Evolutionary conservation across 2,329 filamentous ascomycete genomes (phyloP), one percentile per base, ranked within the genome.

Genomic region (Nemania sp.): DNA sequence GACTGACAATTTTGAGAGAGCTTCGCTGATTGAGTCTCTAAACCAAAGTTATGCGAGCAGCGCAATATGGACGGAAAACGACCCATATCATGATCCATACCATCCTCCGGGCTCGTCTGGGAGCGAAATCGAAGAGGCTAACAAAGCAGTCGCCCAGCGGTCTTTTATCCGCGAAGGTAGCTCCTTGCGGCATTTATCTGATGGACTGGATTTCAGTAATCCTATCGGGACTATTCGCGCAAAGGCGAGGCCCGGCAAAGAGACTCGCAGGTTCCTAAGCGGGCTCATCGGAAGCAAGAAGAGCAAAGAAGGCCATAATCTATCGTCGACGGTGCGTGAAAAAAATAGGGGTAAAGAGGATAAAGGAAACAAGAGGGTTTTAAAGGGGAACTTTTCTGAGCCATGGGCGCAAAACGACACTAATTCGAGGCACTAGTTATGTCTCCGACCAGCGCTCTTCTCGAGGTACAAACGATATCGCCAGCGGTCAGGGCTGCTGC

Each of bases 91-190:
- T 52, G 78, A 81, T 58, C 66, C 73, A 8, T 78, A 76, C 27
- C 76, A 76, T 0, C 79, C 84, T 3, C 84, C 85, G 0, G 84
- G 84, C 1, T 87, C 85, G 15, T 86, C 86, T 1, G 85, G 84
- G 15, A 87, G 85, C 70, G 86, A 87, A 13, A 66, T 76, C 43
- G 82, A 83, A 18, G 67, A 69, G 11, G 64, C 66, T 11, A 72
- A 73, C 27, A 73, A 65, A 47, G 41, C 65, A n/a, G 47, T n/a
- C n/a, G n/a, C 69, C 1, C 74, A 73, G 43, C 73, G 72, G 11
- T 67, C 73, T 24, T 72, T 71, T 57, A 62, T 67, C 54, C 75
- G 70, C 56, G 76, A 73, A 49, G 70, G 66, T 35, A 70, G 67
- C 61, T 65, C 71, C 8, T 64, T 73, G 11, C 75, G 78, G 10